phyloP scores from a whole-genome alignment of 768 basidiomycete species.

The Tricholoma flavovirens region DNA sequence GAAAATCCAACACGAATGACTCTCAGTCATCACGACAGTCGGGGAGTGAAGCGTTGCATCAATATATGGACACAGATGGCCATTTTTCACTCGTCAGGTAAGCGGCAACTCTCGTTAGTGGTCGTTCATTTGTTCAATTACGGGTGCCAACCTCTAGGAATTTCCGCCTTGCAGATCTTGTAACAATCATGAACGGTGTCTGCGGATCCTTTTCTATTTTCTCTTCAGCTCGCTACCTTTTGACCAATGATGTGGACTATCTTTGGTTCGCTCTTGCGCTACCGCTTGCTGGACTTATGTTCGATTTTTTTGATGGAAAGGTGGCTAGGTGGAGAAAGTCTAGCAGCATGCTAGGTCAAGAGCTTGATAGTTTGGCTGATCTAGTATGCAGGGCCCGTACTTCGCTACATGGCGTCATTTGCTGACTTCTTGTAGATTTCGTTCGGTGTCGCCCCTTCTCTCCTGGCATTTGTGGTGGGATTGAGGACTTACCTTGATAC shows the following conservation, averaged over 20 bases:
- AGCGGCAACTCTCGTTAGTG: constrained; percentile 8
- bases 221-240: constrained; percentile 83
- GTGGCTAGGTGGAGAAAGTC: constrained; percentile 97
- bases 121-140: constrained; percentile 9
- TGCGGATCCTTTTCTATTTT: constrained; percentile 96
- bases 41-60: constrained; percentile 51
- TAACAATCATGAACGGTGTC: constrained; percentile 98
- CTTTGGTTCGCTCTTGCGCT: constrained; percentile 84
- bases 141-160: constrained; percentile 51
- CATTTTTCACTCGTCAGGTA: constrained; percentile 98
- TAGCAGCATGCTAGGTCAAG: constrained; percentile 93
- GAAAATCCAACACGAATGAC: constrained; percentile 32
- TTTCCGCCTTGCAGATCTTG: constrained; percentile 95
- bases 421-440: constrained; percentile 60
- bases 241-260: constrained; percentile 71
- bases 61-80: constrained; percentile 85
- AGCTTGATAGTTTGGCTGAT: constrained; percentile 95
- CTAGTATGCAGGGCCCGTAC: constrained; percentile 48
- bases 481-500: constrained; percentile 90
- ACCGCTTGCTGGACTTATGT: constrained; percentile 91
- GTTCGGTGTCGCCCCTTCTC: constrained; percentile 95
- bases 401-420: constrained; percentile 3
- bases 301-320: constrained; percentile 97
- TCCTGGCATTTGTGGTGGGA: constrained; percentile 86
- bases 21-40: constrained; percentile 14